phyloP scores from a whole-genome alignment of 2,329 filamentous ascomycete species.

The Exserohilum rostratum region DNA sequence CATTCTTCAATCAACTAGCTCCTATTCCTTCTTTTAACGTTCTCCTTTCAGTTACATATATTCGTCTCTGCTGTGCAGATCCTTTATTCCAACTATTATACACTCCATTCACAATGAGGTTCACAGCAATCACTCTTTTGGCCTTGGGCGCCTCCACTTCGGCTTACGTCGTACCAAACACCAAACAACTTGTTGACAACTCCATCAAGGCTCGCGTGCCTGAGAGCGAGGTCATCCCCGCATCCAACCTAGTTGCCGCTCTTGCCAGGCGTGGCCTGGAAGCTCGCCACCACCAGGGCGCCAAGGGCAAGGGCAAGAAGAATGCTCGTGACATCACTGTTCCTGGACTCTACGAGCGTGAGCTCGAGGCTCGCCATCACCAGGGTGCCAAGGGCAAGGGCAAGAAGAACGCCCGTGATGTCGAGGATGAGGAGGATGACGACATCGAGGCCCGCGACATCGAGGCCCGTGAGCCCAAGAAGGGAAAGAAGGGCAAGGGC shows the following conservation, averaged over 20 bases:
- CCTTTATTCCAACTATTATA: constrained; percentile 21
- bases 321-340: not conserved
- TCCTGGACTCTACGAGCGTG: not conserved
- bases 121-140: constrained; percentile 37
- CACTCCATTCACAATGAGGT: constrained; percentile 37
- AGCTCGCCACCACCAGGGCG: constrained; percentile 19
- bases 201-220: constrained; percentile 36
- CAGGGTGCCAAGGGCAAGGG: constrained; percentile 10
- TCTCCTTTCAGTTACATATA: constrained; percentile 35
- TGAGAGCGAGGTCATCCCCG: constrained; percentile 29
- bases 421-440: not conserved
- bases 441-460: constrained; percentile 4
- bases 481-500: constrained; percentile 9
- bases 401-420: constrained; percentile 1
- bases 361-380: constrained; percentile 6
- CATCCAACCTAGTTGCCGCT: constrained; percentile 28
- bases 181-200: constrained; percentile 26
- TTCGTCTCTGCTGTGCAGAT: constrained; percentile 41
- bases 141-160: constrained; percentile 40
- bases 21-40: constrained; percentile 39
- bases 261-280: constrained; percentile 25
- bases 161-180: constrained; percentile 42
- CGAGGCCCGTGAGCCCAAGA: constrained; percentile 3
- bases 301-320: constrained; percentile 20
- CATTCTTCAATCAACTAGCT: too few species aligned